phyloP scores from a whole-genome alignment of 306 rosid species.

The Pyrus communis region DNA sequence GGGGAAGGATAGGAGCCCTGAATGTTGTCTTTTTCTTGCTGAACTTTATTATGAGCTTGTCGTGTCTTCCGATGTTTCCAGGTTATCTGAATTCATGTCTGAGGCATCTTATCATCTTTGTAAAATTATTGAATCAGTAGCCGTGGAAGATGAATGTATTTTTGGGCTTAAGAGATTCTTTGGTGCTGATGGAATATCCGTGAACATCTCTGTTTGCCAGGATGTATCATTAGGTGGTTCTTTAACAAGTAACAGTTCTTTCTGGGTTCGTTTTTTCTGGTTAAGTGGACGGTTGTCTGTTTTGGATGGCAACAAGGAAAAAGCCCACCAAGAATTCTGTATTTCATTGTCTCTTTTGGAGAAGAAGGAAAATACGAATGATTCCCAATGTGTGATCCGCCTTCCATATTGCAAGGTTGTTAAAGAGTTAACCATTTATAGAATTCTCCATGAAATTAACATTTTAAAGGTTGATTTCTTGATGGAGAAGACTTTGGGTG shows the following conservation, averaged over 20 bases:
- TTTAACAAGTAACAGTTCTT: slow-evolving; percentile 38
- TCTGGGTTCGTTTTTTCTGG: slow-evolving; percentile 93
- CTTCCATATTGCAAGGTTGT: slow-evolving; percentile 70
- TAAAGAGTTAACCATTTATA: slow-evolving; percentile 61
- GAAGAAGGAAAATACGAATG: slow-evolving; percentile 29
- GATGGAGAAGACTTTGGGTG: slow-evolving; percentile 68
- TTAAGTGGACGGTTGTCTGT: slow-evolving; percentile 81
- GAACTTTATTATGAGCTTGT: slow-evolving; percentile 79
- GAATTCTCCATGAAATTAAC: slow-evolving; percentile 74
- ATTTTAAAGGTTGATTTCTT: slow-evolving; percentile 72
- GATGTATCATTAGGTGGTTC: slow-evolving; percentile 30
- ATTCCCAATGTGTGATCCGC: slow-evolving; percentile 36
- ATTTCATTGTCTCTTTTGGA: slow-evolving; percentile 62
- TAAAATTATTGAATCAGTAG: slow-evolving; percentile 82
- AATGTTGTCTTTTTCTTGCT: slow-evolving; percentile 76
- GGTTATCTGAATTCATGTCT: slow-evolving; percentile 54
- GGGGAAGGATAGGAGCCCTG: slow-evolving; percentile 83
- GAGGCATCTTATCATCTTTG: slow-evolving; percentile 88
- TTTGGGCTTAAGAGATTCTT: slow-evolving; percentile 27
- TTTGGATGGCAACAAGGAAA: slow-evolving; percentile 68
- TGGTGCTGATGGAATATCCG: slow-evolving; percentile 30
- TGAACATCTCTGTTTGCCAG: slow-evolving; percentile 17
- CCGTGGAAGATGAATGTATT: slow-evolving; percentile 41
- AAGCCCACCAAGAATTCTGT: slow-evolving; percentile 69
- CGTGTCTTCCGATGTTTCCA: slow-evolving; percentile 53